Conservation (phyloP, 768 basidiomycete genomes). For the Termitomyces sp. region DNA sequence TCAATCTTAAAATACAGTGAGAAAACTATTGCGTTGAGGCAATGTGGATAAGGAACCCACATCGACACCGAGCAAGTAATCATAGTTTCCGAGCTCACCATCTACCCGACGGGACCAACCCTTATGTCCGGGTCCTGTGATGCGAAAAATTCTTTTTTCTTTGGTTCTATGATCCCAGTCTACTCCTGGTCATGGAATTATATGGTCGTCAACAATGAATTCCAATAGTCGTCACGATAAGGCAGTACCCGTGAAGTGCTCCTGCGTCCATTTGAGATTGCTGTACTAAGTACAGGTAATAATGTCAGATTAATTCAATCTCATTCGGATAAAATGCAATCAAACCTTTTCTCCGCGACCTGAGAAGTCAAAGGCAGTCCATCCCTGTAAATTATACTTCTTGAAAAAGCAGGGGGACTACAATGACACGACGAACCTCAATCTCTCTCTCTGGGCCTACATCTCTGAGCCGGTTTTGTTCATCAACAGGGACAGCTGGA, state of each 20-base stretch:
- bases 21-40: neutral
- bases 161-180: constrained; percentile 76
- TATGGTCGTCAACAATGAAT: neutral
- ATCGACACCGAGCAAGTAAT: constrained; percentile 73
- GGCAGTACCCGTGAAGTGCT: constrained; percentile 69
- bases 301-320: neutral
- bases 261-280: constrained; percentile 61
- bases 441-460: constrained; percentile 59
- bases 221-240: neutral
- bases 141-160: constrained; percentile 64
- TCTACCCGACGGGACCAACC: constrained; percentile 84
- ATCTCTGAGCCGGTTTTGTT: constrained; percentile 57
- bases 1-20: constrained; percentile 53
- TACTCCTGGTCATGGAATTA: constrained; percentile 40
- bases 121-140: constrained; percentile 58
- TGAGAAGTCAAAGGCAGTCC: constrained; percentile 86
- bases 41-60: constrained; percentile 30
- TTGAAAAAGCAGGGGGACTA: neutral
- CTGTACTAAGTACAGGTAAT: constrained; percentile 50
- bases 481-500: constrained; percentile 63
- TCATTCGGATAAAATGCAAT: neutral
- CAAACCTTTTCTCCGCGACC: constrained; percentile 65
- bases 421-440: constrained; percentile 38
- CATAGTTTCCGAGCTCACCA: constrained; percentile 82
- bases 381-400: constrained; percentile 41